Evolutionary conservation across 345 rosid species (phyloP), one percentile per base, ranked within the genome.

Genomic region (Bruguiera gymnorhiza): DNA sequence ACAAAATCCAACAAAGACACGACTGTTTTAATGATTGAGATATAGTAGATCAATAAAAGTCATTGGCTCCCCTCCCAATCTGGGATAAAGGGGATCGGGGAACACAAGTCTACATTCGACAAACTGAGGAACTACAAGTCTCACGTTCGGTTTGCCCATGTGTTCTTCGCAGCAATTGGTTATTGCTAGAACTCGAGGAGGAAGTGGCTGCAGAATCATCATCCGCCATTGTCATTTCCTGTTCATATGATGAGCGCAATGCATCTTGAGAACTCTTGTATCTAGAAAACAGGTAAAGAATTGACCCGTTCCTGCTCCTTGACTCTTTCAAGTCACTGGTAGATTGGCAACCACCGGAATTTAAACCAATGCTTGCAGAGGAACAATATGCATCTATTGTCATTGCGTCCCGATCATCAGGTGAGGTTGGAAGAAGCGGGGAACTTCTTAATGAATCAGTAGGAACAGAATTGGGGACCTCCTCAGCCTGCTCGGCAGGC

Each of bases 281-380:
- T 68, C 63, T 87, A 59, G 83, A 77, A 80, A 90, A 93, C 60
- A 88, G 60, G 71, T 82, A 65, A 1, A 69, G 63, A 59, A 93
- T 71, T 1, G 95, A 83, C 19, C 73, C 50, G 29, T 70, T 73
- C 63, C 64, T 71, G 37, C 67, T 71, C 56, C 23, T 3, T 8
- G 70, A 64, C n/a, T 78, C 53, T 78, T 71, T n/a, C 4, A 64
- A 51, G 50, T 43, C 74, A 11, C 52, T 7, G 1, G 66, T 55
- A 15, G 74, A 74, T 30, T 63, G 73, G 43, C 65, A 34, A 1
- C 70, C 73, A 2, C 62, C 55, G 6, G 75, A 57, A 68, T 70
- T 71, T 8, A 80, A 69, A 19, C 32, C 60, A 62, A 8, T 23
- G 30, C 31, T 54, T 18, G 64, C 72, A 20, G 73, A 71, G 60